Conservation (phyloP, 352 stramenopile genomes). For the Globisporangium emineosum region DNA sequence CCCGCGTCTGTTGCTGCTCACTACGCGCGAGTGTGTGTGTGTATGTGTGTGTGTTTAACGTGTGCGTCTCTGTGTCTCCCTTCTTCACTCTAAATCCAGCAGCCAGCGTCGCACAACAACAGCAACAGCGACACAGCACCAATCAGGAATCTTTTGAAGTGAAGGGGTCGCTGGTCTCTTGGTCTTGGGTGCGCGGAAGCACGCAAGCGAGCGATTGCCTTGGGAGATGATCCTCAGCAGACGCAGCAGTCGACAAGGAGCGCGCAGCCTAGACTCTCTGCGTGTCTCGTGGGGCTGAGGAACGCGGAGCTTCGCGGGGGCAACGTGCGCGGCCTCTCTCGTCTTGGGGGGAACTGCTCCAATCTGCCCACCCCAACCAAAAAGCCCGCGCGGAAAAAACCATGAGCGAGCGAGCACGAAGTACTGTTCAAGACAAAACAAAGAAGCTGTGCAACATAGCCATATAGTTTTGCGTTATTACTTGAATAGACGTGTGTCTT, state of each 20-base stretch:
- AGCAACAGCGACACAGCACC: background rate
- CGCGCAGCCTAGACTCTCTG: too few relatives aligned
- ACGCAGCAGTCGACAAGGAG: background rate
- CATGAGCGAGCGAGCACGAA: background rate
- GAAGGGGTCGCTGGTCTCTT: background rate
- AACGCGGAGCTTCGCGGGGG: background rate
- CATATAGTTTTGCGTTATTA: background rate
- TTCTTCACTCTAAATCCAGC: background rate
- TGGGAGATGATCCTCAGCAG: background rate
- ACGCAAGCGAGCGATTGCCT: background rate
- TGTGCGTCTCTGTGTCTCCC: background rate
- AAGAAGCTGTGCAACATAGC: background rate
- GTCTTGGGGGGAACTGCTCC: background rate
- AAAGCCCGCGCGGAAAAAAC: background rate
- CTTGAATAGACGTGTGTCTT: background rate
- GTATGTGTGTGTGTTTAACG: background rate
- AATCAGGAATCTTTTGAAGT: background rate
- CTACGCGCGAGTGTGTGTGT: background rate
- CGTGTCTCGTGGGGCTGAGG: background rate
- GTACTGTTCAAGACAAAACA: constrained; percentile 3
- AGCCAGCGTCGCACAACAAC: background rate
- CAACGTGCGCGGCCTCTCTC: background rate
- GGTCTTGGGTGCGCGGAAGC: background rate
- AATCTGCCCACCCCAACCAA: background rate
- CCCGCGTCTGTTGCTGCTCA: background rate